Evolutionary conservation across 78 protist genomes (phyloP).

Genomic region (Monosiga brevicollis): DNA sequence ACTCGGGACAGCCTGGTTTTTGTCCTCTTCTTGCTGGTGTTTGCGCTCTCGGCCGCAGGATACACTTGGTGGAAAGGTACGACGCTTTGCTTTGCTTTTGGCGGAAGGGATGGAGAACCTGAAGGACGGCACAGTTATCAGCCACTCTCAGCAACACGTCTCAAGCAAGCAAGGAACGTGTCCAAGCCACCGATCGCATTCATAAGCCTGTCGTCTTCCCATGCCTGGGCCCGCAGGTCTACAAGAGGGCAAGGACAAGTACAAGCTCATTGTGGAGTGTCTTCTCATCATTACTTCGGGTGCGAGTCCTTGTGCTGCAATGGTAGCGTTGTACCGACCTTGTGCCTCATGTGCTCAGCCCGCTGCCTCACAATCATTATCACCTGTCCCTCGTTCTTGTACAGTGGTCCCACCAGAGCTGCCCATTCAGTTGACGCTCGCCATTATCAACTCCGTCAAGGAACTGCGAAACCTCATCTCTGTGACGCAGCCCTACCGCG

Average conservation of each 20-base stretch:
- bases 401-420: conserved; percentile 99
- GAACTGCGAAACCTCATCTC: conserved; percentile 77
- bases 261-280: conserved; percentile 80
- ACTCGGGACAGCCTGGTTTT: conserved; percentile 70
- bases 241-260: too few species aligned
- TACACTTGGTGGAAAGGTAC: conserved; percentile 13
- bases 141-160: background rate
- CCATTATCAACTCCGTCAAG: conserved; percentile 72
- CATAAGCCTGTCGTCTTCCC: too few species aligned
- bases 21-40: conserved; percentile 73
- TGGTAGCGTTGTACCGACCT: too few species aligned
- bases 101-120: background rate
- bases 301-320: too few species aligned
- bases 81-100: background rate
- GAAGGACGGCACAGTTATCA: background rate
- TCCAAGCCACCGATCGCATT: background rate
- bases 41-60: conserved; percentile 77
- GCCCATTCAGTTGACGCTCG: conserved; percentile 94
- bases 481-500: conserved; percentile 99
- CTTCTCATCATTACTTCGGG: conserved; percentile 79
- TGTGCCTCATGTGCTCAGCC: too few species aligned
- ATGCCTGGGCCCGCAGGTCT: too few species aligned
- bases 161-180: background rate
- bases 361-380: too few species aligned
- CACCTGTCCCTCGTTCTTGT: too few species aligned